Evolutionary conservation across 345 rosid genomes (phyloP), one percentile per base, ranked within the genome.

Genomic region (Mangifera indica): DNA sequence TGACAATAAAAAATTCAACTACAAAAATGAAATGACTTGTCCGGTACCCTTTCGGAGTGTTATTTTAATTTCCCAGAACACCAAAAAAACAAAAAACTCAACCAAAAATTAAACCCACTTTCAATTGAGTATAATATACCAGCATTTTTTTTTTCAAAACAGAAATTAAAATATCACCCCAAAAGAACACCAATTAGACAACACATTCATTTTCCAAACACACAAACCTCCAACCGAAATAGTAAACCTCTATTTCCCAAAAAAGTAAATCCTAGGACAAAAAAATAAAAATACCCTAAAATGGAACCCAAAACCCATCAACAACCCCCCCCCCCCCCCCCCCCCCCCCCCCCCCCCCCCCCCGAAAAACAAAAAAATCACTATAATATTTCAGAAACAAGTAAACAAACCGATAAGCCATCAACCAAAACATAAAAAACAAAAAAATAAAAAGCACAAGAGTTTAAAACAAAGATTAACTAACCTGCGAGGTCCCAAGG

Each of bases 401-500:
- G 44, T 22, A 7, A 17, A 63, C 10, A 46, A 26, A 15, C 40
- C 7, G 29, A 51, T 48, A 66, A 18, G 10, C 45, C 59, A 25
- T 9, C 12, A 66, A 66, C 7, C 15, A 51, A 56, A 62, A 29
- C 5, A 45, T 21, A 18, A 59, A n/a, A 65, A 61, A 22, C 17
- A 42, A n/a, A 48, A 1, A 53, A 44, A 53, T 4, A 6, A 67
- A 64, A 44, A 24, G 4, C 1, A 10, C 32, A 68, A 63, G 17
- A 21, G 34, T 17, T 5, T 56, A 58, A 58, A 52, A 25, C 26
- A 53, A 18, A 70, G 25, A 5, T 1, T 5, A 25, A 11, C 37
- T 56, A 21, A 89, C 97, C 96, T 72, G 96, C 84, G 45, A 94
- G 92, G 37, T 90, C 87, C 97, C 92, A 87, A 3, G 97, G 97